Evolutionary conservation across 345 rosid species (phyloP).

Genomic region (Trapa incisa): DNA sequence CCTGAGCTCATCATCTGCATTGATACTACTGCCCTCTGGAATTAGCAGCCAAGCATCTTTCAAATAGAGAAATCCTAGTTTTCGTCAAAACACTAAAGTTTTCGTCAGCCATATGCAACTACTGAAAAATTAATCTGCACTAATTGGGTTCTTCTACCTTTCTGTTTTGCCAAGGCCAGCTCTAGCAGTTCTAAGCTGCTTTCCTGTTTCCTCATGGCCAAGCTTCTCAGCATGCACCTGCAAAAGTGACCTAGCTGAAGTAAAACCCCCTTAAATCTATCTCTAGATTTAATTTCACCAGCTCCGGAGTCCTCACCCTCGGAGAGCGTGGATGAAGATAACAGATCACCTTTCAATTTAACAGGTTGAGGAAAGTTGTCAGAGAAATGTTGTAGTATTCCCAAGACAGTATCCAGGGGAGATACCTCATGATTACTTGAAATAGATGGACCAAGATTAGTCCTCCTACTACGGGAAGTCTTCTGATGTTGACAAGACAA

Average conservation of each 20-base stretch:
- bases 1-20: slow-evolving; percentile 36
- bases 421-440: slow-evolving; percentile 56
- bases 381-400: slow-evolving; percentile 46
- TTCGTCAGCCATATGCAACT: slow-evolving; percentile 7
- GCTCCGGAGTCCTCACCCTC: slow-evolving; percentile 90
- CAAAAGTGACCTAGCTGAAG: slow-evolving; percentile 50
- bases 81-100: slow-evolving; percentile 13
- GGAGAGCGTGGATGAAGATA: slow-evolving; percentile 57
- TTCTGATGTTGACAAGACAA: slow-evolving; percentile 70
- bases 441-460: slow-evolving; percentile 60
- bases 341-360: slow-evolving; percentile 59
- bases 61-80: slow-evolving; percentile 45
- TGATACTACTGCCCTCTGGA: slow-evolving; percentile 28
- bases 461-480: slow-evolving; percentile 78
- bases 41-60: slow-evolving; percentile 76
- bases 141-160: slow-evolving; percentile 33
- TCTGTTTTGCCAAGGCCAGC: slow-evolving; percentile 57
- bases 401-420: slow-evolving; percentile 51
- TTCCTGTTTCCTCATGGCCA: slow-evolving; percentile 66
- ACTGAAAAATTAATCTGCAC: slow-evolving; percentile 2
- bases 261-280: slow-evolving; percentile 49
- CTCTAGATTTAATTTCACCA: slow-evolving; percentile 63
- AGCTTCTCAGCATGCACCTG: slow-evolving; percentile 50
- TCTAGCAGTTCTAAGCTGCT: slow-evolving; percentile 74
- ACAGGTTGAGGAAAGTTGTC: slow-evolving; percentile 68